A percentile compares a stretch with the other conserved stretches of the same genome.
Conservation (phyloP, 163 green algal species). For the Prototheca cutis region DNA sequence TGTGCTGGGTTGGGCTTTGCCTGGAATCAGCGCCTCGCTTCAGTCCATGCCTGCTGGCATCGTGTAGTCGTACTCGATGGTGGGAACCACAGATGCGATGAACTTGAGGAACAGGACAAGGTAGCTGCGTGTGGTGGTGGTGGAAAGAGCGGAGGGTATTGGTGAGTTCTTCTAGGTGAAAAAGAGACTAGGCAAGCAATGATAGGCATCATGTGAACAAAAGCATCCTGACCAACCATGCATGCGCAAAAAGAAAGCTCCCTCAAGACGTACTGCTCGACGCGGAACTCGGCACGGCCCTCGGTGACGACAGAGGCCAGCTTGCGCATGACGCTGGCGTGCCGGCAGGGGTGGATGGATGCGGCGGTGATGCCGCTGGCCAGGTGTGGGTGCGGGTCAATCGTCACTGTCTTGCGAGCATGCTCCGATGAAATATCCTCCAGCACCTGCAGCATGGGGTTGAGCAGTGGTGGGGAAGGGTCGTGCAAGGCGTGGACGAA, state of each 20-base stretch:
- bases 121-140: no score
- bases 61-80: slow-evolving; percentile 82
- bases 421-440: slow-evolving; percentile 82
- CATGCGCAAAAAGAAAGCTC: no score
- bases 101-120: slow-evolving; percentile 93
- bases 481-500: neutral
- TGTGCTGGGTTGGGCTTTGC: no score
- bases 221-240: no score
- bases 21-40: neutral
- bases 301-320: slow-evolving; percentile 40
- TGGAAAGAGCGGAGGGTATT: no score
- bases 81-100: slow-evolving; percentile 85
- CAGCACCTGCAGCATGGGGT: slow-evolving; percentile 71
- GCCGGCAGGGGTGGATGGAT: slow-evolving; percentile 82
- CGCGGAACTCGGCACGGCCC: slow-evolving; percentile 9
- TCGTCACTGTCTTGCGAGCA: slow-evolving; percentile 79
- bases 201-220: no score
- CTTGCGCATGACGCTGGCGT: slow-evolving; percentile 77
- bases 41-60: slow-evolving; percentile 46
- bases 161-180: no score
- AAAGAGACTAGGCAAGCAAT: no score
- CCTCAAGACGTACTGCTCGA: slow-evolving; percentile 58
- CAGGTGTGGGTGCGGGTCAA: slow-evolving; percentile 74
- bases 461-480: no score
- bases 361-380: slow-evolving; percentile 36